Base-by-base conservation (phyloP, 768 basidiomycete genomes). In the Vararia minispora region DNA sequence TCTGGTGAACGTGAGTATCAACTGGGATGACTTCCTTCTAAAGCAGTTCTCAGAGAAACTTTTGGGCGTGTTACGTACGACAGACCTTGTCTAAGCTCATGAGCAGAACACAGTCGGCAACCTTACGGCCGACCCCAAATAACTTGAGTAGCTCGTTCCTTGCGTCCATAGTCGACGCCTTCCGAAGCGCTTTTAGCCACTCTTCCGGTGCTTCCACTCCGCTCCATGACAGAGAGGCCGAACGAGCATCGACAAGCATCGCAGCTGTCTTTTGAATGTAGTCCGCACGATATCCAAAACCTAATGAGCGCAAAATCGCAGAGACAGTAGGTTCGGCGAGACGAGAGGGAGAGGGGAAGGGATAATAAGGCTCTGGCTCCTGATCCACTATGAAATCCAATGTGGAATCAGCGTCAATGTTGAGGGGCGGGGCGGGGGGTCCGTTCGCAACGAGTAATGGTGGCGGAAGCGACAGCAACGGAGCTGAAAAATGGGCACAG, bases 211-310 rank as follows among this genome's bases (percentile, higher is more conserved):
- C 61, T 48, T 80, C 76, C 16, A 46, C 43, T 20, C 31, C 31
- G 7, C 8, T 26, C 3, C 37, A 36, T 33, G 39, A 37, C 3
- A 43, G 28, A 4, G 48, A n/a, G 0, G 42, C 35, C 2, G 62
- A 65, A 49, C 77, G 73, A 2, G 63, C 56, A 7, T 77, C 74
- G 6, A 79, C 66, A 2, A 92, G 70, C 71, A 86, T 84, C 41
- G 73, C 66, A 0, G 88, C 85, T 3, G 89, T 89, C 35, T 72
- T 69, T 39, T 87, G 80, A 33, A 99, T 85, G 53, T 80, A 99
- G 35, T 79, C 69, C 1, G 95, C 92, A 25, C 95, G 82, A 55
- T 99, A 98, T 9, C 95, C 95, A 61, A 98, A 98, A 2, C 94
- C 92, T 8, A 98, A 68, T 5, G 69, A 61, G 4, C 95, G 83